These are phyloP conservation scores for Dothistroma pini DNA, from an alignment of 2,329 filamentous ascomycete genomes.

Conservation along the genomic window DNA sequence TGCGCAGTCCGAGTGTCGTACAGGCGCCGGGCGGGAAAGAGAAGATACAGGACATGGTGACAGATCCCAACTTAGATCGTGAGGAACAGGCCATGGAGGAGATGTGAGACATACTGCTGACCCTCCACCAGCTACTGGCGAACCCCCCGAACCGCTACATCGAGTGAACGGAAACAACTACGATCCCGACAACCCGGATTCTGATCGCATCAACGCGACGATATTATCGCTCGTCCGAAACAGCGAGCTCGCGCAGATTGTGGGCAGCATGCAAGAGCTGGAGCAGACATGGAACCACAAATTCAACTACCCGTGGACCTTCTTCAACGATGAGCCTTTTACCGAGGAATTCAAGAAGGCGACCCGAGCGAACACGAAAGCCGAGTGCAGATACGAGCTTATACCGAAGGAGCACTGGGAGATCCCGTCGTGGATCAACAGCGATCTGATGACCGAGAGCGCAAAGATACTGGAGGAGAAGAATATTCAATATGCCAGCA, in stretches of 20 bases:
- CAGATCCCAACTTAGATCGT: conserved; percentile 87
- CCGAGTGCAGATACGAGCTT: conserved; percentile 78
- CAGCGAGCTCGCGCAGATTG: conserved; percentile 76
- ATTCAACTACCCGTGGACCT: conserved; percentile 99
- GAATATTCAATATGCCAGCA: conserved; percentile 83
- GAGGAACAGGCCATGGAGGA: conserved; percentile 37
- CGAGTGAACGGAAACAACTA: conserved; percentile 71
- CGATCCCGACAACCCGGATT: conserved; percentile 67
- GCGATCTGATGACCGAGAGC: conserved; percentile 80
- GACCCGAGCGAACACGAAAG: conserved; percentile 80
- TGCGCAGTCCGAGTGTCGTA: conserved; percentile 53
- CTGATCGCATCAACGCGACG: conserved; percentile 87
- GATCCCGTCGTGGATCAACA: conserved; percentile 85
- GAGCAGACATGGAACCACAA: conserved; percentile 97
- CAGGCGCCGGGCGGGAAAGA: conserved; percentile 32
- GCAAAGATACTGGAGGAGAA: conserved; percentile 77
- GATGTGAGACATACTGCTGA: not conserved
- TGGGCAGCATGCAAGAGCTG: conserved; percentile 84
- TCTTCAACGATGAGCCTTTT: conserved; percentile 96
- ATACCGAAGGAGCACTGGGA: conserved; percentile 97
- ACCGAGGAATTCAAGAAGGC: conserved; percentile 85
- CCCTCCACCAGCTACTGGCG: conserved; percentile 54
- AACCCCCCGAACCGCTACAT: conserved; percentile 73
- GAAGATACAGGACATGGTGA: conserved; percentile 60
- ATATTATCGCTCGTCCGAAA: conserved; percentile 90